phyloP scores from a whole-genome alignment of 177 flowering plant genomes.

The Tripterygium wilfordii region DNA sequence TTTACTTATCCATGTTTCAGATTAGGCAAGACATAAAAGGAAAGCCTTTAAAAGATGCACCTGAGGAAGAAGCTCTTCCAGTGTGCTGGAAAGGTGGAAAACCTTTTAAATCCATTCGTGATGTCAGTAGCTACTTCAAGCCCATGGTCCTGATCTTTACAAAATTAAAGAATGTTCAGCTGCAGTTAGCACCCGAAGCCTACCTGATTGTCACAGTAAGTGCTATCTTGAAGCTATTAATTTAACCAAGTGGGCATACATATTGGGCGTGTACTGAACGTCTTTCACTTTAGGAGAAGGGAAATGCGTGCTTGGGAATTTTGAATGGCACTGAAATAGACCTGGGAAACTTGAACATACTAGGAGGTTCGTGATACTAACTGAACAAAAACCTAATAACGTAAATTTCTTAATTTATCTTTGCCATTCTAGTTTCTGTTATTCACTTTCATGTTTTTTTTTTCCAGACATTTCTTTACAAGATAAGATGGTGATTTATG shows the following conservation, averaged over 20 bases:
- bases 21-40: constrained; percentile 33
- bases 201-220: no score
- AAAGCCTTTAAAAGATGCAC: constrained; percentile 32
- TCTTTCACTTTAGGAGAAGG: constrained; percentile 19
- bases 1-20: constrained; percentile 16
- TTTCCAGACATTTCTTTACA: constrained; percentile 61
- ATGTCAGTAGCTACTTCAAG: constrained; percentile 57
- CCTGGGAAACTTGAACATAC: constrained; percentile 38
- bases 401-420: background rate
- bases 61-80: constrained; percentile 42
- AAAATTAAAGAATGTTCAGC: constrained; percentile 33
- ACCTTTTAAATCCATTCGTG: constrained; percentile 53
- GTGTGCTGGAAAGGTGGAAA: constrained; percentile 69
- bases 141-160: constrained; percentile 48
- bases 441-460: no score
- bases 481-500: constrained; percentile 71
- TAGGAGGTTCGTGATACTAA: constrained; percentile 68
- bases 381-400: background rate
- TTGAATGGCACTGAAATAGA: constrained; percentile 63
- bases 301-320: constrained; percentile 90
- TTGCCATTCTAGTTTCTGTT: no score
- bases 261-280: no score
- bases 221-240: no score
- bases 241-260: no score
- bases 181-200: constrained; percentile 63